These are phyloP conservation scores for Solanum chmielewskii DNA, from an alignment of 257 asterid species.

Conservation along the genomic window DNA sequence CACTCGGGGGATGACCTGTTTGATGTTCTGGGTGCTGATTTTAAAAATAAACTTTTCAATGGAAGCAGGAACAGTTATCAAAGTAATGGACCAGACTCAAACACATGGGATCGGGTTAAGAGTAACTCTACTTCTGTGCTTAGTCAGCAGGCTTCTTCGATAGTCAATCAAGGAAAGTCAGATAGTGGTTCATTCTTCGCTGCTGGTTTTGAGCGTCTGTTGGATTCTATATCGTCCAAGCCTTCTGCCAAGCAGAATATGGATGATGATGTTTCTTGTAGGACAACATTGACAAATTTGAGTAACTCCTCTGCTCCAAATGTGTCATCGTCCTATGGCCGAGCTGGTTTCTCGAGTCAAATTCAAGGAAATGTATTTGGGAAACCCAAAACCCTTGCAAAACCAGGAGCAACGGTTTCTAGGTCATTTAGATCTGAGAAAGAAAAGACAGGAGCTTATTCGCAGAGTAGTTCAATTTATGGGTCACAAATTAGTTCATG, in stretches of 20 bases:
- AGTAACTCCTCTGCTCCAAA: slow-evolving; percentile 39
- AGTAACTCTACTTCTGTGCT: slow-evolving; percentile 8
- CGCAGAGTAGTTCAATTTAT: slow-evolving; percentile 52
- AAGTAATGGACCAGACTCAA: slow-evolving; percentile 1
- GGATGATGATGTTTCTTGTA: slow-evolving; percentile 52
- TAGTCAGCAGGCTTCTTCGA: slow-evolving; percentile 24
- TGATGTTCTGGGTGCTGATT: slow-evolving; percentile 77
- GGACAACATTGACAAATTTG: slow-evolving; percentile 35
- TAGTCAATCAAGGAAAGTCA: slow-evolving; percentile 27
- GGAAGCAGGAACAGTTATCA: slow-evolving; percentile 27
- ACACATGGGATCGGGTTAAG: slow-evolving; percentile 5
- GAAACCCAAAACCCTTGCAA: slow-evolving; percentile 35
- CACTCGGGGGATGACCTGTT: slow-evolving; percentile 65
- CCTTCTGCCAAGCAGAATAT: slow-evolving; percentile 17
- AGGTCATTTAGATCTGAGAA: slow-evolving; percentile 27
- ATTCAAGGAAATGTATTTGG: slow-evolving; percentile 47
- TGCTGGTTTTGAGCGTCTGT: slow-evolving; percentile 39
- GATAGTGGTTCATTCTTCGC: slow-evolving; percentile 38
- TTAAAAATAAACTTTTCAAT: slow-evolving; percentile 47
- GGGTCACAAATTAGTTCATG: slow-evolving; percentile 72
- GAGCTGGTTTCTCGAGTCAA: slow-evolving; percentile 29
- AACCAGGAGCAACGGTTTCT: slow-evolving; percentile 30
- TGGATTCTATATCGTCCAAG: slow-evolving; percentile 62
- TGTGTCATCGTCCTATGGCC: slow-evolving; percentile 30
- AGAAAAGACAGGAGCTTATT: slow-evolving; percentile 35